Base-by-base conservation (phyloP, 345 rosid genomes). In the Sonneratia alba region DNA sequence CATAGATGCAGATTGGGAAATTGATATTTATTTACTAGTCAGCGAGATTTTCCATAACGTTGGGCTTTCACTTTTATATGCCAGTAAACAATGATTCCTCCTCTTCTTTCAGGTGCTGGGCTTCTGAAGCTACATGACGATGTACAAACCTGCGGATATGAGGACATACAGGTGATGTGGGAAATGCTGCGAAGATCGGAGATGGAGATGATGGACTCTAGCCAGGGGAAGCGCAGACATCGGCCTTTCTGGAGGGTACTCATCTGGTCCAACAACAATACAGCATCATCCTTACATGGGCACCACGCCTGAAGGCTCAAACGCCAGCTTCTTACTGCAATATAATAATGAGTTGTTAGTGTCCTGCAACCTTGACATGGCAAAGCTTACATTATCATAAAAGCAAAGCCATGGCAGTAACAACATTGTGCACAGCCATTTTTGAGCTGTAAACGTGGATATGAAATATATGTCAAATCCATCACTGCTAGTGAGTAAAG, bases 111-210 rank as follows among this genome's bases (percentile, higher is more conserved):
- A 84, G 89, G 88, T 68, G 79, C 62, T 21, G 87, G 88, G 43
- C 81, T 86, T 40, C 77, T 88, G 82, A 86, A 85, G 76, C 93
- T 88, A 21, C 90, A 79, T 56, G 83, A 85, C 70, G 93, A 86
- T 76, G 84, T 88, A 61, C 88, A 86, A 69, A 86, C 81, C 59
- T 88, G 90, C 67, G 93, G 83, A 66, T 86, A 88, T 56, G 81
- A 86, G 70, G 93, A 88, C 74, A 85, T 88, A 73, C 88, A 86
- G 67, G 89, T 88, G 68, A 88, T 88, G 92, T 88, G 89, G 92
- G 89, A 88, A 78, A 86, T 88, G 84, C 87, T 88, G 76, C 81
- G 75, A 45, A 77, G 83, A 74, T 75, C 89, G 10, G 92, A 86
- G 57, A 36, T 79, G 1, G 88, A 80, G 71, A 64, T 74, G 74